Base-by-base conservation (phyloP, 1,139 yeast genomes). In the Kluyveromyces sp. region DNA sequence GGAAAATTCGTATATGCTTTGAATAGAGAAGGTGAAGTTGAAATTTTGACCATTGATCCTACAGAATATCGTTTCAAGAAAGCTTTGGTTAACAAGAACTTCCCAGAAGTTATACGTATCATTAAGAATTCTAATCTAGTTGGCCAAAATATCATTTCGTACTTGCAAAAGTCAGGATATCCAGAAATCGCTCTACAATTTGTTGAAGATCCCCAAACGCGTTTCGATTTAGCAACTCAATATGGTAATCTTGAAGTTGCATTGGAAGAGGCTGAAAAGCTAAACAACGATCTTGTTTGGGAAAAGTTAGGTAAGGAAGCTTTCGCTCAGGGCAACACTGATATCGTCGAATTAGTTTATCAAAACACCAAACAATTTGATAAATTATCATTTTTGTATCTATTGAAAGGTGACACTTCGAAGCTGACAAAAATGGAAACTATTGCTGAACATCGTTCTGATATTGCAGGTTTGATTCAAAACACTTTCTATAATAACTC, bases 11-110 rank as follows among this genome's bases (percentile, higher is more conserved):
- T 90, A 29, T 87, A 77, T 68, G 84, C 95, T 56, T 77, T 92
- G 63, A 86, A 79, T 64, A 83, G 99, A 63, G 77, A 75, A 27
- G 97, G 97, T 47, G 81, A 82, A 60, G 90, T 89, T 49, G 92
- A 87, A 61, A 75, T 79, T 43, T 68, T 89, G 49, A 68, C 74
- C 41, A 88, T 94, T 56, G 98, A 94, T 63, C 97, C 98, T 41
- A 90, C 97, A 32, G 99, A 94, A 69, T 94, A 86, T 72, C 78
- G 97, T 60, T 94, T 94, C 76, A 94, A 94, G 73, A 83, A 83
- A 61, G 95, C 98, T 4, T 74, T 94, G 57, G 86, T 90, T 39
- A 87, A 84, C 70, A 84, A 82, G 66, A 89, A 92, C 66, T 92
- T 88, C 70, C 81, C 81, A 54, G 98, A 94, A 68, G 97, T 94